Conservation (phyloP, 2,329 filamentous ascomycete genomes). For the Scytalidium sp. region DNA sequence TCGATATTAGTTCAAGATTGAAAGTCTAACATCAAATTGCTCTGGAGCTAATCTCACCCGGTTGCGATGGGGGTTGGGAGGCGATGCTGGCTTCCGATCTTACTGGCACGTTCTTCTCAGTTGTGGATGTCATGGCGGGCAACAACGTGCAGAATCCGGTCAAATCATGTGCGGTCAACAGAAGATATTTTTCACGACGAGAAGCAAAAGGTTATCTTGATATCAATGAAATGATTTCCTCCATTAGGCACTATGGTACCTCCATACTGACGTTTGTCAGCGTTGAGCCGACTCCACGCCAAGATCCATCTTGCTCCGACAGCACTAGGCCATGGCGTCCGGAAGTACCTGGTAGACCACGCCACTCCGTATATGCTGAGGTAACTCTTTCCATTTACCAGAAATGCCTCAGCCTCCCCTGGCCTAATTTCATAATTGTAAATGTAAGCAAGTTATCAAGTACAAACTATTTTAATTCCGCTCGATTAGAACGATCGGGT, state of each 20-base stretch:
- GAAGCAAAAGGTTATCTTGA: not conserved
- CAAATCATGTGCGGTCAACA: not conserved
- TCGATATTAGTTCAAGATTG: not conserved
- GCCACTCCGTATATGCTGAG: no score
- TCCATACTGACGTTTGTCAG: not conserved
- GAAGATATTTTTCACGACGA: not conserved
- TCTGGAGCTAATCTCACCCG: not conserved
- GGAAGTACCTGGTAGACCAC: no score
- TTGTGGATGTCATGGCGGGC: constrained; percentile 1
- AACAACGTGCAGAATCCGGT: not conserved
- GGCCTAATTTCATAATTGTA: no score
- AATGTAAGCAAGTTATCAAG: no score
- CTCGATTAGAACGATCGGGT: no score
- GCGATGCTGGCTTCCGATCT: not conserved
- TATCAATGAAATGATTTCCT: no score
- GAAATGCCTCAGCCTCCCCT: no score
- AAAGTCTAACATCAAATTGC: not conserved
- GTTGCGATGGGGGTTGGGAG: not conserved
- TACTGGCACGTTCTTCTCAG: constrained; percentile 1
- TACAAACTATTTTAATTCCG: no score
- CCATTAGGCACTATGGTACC: not conserved
- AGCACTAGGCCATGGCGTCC: no score
- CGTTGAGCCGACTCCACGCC: not conserved
- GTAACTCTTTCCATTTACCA: no score
- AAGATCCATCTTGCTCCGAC: no score